Base-by-base conservation (phyloP, 202 grass and related monocot species). In the Carex arenaria region DNA sequence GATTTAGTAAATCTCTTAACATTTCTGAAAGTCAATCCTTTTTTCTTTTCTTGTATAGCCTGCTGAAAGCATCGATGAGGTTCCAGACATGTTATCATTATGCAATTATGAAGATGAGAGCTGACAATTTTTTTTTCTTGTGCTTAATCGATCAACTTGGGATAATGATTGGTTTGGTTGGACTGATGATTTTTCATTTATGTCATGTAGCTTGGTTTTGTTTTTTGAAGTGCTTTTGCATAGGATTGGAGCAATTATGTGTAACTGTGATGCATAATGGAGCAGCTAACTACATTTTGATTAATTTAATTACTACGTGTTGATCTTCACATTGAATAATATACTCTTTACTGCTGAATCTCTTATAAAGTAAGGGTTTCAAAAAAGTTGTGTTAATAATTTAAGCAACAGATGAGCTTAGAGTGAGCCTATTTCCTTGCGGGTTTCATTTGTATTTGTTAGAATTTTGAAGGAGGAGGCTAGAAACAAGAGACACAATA, bases 31-130 rank as follows among this genome's bases (percentile, higher is more conserved):
- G 23, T 8, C 22, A 4, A 67, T 52, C 53, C 69, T 57, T 67
- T 76, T 54, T 67, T 2, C 30, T 68, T 10, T 85, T 42, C 52
- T 19, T 59, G 14, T 72, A 34, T 80, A 97, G 94, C 94, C 92
- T 80, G 74, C 83, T 61, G 85, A 86, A 91, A 84, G 20, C 82
- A 93, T 98, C n/a, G 92, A 94, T 89, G 89, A 89, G 71, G 95
- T 98, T 85, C 92, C 95, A 66, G 92, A 91, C 72, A 83, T 93
- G 47, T 40, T 81, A 69, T 85, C 83, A 85, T 78, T 86, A n/a
- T 31, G 85, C 47, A 30, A 36, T 79, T 67, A 80, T 71, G 59
- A 85, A 82, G 32, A 77, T 43, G 75, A 57, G n/a, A 71, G 30
- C 5, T 54, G 78, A 53, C 45, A 85, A 72, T 81, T 67, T 30